Evolutionary conservation across 2,329 filamentous ascomycete genomes (phyloP), one percentile per base, ranked within the genome.

Genomic region (Exophiala phaeomuriformis): DNA sequence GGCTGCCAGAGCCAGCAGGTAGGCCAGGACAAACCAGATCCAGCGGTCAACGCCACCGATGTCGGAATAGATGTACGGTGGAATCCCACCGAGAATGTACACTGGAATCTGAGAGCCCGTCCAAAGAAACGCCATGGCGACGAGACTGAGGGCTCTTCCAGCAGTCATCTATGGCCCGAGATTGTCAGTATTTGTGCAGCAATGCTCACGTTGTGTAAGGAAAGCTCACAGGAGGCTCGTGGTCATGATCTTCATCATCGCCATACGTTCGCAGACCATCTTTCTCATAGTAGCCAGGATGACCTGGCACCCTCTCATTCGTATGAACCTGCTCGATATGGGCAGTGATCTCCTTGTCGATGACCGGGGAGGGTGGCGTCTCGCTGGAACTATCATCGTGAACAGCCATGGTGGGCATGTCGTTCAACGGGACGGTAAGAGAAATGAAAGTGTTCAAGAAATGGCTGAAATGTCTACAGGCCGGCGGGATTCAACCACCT

Each of bases 81-180:
- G 74, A 42, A 76, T 73, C 35, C 71, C 73, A 28, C 75, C 75
- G 56, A 76, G 76, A 3, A 77, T 64, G 60, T 77, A 78, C 7
- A 83, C 70, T 1, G 80, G 79, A 44, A 82, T 81, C 59, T 83
- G 80, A 50, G 75, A 79, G 31, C 78, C 79, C 46, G 78, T 79
- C 79, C 79, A 82, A 27, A 82, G 67, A 52, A 83, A 79, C 3
- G 77, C 77, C 77, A 81, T 81, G 54, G 78, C 78, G 9, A 77
- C 61, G 44, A 82, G 70, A 49, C 73, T 75, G 76, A 80, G 77
- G 60, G 47, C 45, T 49, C 61, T 56, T 27, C 47, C 51, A 9
- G 55, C 37, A 10, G 58, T 60, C 61, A 63, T 60, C 61, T 63
- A 48, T 72, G 2, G 76, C 70, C 31, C 64, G 68, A 56, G 75